Percentiles rank a stretch among this genome's conserved stretches.
Conservation (phyloP, 305 asterid species). For the Plantago coronopus region DNA sequence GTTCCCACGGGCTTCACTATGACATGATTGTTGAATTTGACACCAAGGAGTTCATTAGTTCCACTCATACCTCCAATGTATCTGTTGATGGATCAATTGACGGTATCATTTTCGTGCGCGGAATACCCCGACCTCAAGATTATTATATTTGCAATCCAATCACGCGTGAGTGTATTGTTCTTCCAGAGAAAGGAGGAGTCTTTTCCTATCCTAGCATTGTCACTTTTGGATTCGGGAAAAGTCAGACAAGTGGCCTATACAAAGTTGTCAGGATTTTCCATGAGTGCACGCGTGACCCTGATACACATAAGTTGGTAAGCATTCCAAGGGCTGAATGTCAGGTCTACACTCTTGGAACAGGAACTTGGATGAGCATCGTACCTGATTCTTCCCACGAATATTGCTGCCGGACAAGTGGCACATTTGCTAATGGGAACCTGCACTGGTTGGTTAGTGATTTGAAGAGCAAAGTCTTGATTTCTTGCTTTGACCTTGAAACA, state of each 20-base stretch:
- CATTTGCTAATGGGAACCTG: constrained; percentile 32
- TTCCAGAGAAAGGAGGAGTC: constrained; percentile 18
- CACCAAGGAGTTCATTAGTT: neutral
- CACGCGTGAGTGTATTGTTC: constrained; percentile 18
- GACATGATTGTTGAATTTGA: constrained; percentile 11
- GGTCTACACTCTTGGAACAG: constrained; percentile 45
- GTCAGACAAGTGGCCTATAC: constrained; percentile 13
- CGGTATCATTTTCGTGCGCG: constrained; percentile 27
- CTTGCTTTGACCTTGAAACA: constrained; percentile 35
- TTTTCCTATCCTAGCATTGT: constrained; percentile 6
- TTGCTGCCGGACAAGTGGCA: constrained; percentile 17
- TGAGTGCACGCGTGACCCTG: constrained; percentile 6
- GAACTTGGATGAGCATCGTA: constrained; percentile 35
- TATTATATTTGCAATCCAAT: constrained; percentile 29
- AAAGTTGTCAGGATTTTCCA: constrained; percentile 30
- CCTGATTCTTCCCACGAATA: constrained; percentile 15
- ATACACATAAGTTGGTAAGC: neutral
- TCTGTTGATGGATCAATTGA: constrained; percentile 20
- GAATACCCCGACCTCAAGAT: neutral
- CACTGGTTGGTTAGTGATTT: constrained; percentile 41
- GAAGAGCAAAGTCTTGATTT: neutral
- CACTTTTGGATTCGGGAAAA: constrained; percentile 30
- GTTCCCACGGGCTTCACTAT: constrained; percentile 13
- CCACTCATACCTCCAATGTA: neutral
- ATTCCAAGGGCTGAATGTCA: constrained; percentile 19